phyloP scores from a whole-genome alignment of 768 basidiomycete genomes.

The Tricholoma hemisulphureum region DNA sequence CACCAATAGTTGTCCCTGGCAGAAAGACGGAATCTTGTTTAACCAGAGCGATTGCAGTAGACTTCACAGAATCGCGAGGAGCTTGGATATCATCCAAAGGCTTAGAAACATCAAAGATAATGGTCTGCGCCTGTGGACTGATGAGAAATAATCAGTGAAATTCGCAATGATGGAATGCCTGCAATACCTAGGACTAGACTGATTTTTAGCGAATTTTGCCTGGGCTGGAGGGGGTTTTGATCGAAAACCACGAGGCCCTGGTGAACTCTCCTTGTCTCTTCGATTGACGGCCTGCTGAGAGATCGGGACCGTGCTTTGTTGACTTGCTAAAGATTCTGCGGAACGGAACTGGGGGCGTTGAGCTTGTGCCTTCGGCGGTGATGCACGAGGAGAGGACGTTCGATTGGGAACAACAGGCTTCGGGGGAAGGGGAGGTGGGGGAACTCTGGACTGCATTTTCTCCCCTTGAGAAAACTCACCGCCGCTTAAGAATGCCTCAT shows the following conservation, averaged over 20 bases:
- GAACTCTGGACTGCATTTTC: slow-evolving; percentile 41
- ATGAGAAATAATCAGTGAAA: slow-evolving; percentile 4
- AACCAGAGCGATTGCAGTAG: slow-evolving; percentile 87
- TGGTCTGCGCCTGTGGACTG: slow-evolving; percentile 64
- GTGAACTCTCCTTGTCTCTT: slow-evolving; percentile 72
- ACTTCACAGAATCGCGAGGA: slow-evolving; percentile 72
- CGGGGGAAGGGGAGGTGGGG: slow-evolving; percentile 62
- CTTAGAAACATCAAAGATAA: slow-evolving; percentile 75
- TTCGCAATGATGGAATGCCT: not conserved
- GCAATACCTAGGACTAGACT: slow-evolving; percentile 57
- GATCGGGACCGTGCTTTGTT: slow-evolving; percentile 30
- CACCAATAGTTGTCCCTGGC: slow-evolving; percentile 85
- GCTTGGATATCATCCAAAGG: slow-evolving; percentile 74
- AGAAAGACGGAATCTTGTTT: slow-evolving; percentile 83
- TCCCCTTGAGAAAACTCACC: slow-evolving; percentile 48
- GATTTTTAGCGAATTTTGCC: slow-evolving; percentile 45
- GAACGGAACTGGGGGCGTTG: slow-evolving; percentile 51
- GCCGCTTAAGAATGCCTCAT: slow-evolving; percentile 44
- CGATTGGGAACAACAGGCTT: slow-evolving; percentile 50
- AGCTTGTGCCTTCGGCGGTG: slow-evolving; percentile 60
- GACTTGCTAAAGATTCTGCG: slow-evolving; percentile 51
- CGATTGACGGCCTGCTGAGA: slow-evolving; percentile 28
- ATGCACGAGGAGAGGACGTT: slow-evolving; percentile 56
- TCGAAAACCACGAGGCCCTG: slow-evolving; percentile 53
- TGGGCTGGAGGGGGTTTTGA: slow-evolving; percentile 37